Percentiles rank a stretch among this genome's conserved stretches.
phyloP scores from a whole-genome alignment of 345 rosid genomes.

The Rhodamnia argentea region DNA sequence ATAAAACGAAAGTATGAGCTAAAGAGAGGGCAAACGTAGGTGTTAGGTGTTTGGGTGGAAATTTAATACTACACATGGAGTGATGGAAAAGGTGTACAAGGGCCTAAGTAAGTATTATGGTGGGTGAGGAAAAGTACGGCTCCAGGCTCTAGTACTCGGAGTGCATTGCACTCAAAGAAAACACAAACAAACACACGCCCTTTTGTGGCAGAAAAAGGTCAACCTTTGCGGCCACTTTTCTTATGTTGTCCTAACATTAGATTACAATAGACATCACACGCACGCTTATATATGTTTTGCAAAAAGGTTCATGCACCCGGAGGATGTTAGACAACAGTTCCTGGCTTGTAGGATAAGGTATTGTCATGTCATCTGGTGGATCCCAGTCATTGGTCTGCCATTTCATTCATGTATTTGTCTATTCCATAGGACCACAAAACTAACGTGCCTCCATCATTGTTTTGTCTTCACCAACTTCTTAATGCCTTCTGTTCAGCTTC shows the following conservation, averaged over 20 bases:
- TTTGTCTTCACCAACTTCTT: conserved; percentile 15
- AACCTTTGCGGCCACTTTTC: conserved; percentile 65
- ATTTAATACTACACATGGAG: background rate
- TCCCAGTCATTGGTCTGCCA: conserved; percentile 18
- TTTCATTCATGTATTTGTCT: background rate
- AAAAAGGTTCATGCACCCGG: conserved; percentile 22
- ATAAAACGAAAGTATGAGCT: background rate
- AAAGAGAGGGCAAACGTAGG: background rate
- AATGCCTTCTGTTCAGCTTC: background rate
- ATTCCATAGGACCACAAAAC: conserved; percentile 23
- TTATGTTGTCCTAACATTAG: background rate
- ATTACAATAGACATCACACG: background rate
- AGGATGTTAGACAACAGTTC: background rate
- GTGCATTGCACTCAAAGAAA: conserved; percentile 93
- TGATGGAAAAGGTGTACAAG: background rate
- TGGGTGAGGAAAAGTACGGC: background rate
- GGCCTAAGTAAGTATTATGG: background rate
- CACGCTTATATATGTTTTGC: conserved; percentile 8
- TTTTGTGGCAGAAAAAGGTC: conserved; percentile 59
- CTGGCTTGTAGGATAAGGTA: background rate
- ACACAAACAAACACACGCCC: conserved; percentile 7
- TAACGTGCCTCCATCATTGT: background rate
- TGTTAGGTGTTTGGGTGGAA: background rate
- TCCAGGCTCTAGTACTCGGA: conserved; percentile 4
- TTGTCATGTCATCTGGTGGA: conserved; percentile 10